Conservation (phyloP, 768 basidiomycete genomes). For the Calocybe gangraenosa region DNA sequence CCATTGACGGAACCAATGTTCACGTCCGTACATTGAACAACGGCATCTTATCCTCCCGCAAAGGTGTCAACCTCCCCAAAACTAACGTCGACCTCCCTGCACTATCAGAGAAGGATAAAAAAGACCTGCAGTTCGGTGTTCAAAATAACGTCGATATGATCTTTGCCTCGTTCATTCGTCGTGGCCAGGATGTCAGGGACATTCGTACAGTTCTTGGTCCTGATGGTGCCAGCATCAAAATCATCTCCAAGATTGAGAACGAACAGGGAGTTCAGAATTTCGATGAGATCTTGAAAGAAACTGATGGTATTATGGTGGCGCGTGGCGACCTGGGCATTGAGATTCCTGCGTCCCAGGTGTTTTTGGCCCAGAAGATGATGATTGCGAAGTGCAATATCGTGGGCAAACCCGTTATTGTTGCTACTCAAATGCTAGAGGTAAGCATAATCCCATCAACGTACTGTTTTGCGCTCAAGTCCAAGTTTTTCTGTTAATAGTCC, state of each 20-base stretch:
- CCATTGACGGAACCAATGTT: slow-evolving; percentile 78
- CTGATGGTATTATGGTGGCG: slow-evolving; percentile 99
- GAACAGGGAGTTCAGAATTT: slow-evolving; percentile 99
- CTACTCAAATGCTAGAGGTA: slow-evolving; percentile 99
- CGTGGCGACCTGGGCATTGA: slow-evolving; percentile 99
- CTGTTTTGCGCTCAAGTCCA: slow-evolving; percentile 12
- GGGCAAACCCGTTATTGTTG: slow-evolving; percentile 98
- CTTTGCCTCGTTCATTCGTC: slow-evolving; percentile 98
- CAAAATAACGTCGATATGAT: slow-evolving; percentile 99
- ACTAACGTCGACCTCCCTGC: slow-evolving; percentile 97
- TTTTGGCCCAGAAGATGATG: slow-evolving; percentile 99
- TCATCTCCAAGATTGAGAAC: slow-evolving; percentile 99
- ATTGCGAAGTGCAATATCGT: slow-evolving; percentile 98
- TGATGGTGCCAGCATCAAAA: slow-evolving; percentile 94
- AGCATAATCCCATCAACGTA: slow-evolving; percentile 12
- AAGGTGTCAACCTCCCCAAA: slow-evolving; percentile 99
- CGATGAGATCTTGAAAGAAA: slow-evolving; percentile 93
- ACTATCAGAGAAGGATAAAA: slow-evolving; percentile 97
- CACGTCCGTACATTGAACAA: slow-evolving; percentile 87
- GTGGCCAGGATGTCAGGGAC: slow-evolving; percentile 88
- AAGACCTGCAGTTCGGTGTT: slow-evolving; percentile 90
- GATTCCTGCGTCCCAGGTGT: slow-evolving; percentile 98
- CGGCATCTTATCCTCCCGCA: slow-evolving; percentile 90
- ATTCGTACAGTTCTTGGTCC: slow-evolving; percentile 93
- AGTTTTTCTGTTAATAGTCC: slow-evolving; percentile 45